Conservation (phyloP, 2,329 filamentous ascomycete species). For the Ascochyta rabiei region DNA sequence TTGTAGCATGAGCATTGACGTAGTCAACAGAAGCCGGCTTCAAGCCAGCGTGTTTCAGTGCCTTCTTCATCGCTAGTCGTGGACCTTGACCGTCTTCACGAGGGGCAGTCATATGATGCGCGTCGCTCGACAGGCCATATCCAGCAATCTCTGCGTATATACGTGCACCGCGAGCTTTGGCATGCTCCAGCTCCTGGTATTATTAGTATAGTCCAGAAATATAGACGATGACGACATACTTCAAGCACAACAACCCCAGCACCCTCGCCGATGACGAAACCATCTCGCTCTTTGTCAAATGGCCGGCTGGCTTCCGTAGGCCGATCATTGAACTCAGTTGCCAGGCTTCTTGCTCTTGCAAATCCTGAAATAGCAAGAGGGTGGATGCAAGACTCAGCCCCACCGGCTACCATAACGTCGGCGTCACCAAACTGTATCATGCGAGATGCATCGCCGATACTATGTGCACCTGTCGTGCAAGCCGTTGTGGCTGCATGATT, state of each 20-base stretch:
- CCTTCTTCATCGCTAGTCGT: conserved; percentile 81
- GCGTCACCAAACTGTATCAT: conserved; percentile 92
- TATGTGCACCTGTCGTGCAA: conserved; percentile 94
- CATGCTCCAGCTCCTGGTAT: conserved; percentile 78
- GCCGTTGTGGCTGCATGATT: conserved; percentile 94
- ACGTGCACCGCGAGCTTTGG: conserved; percentile 73
- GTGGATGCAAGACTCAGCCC: conserved; percentile 93
- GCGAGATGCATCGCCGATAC: conserved; percentile 90
- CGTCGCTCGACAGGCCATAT: conserved; percentile 90
- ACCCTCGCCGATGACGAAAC: conserved; percentile 93
- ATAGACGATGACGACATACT: conserved; percentile 43
- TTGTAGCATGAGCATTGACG: conserved; percentile 94
- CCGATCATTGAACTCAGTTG: conserved; percentile 77
- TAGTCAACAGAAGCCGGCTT: conserved; percentile 79
- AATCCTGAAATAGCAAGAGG: conserved; percentile 93
- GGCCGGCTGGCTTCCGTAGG: conserved; percentile 78
- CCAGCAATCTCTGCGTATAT: conserved; percentile 91
- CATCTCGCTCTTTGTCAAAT: conserved; percentile 79
- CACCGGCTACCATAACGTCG: conserved; percentile 94
- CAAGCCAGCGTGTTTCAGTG: conserved; percentile 73
- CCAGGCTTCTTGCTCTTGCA: conserved; percentile 81
- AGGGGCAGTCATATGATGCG: conserved; percentile 92
- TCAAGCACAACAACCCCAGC: conserved; percentile 88
- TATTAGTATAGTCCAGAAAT: conserved; percentile 6
- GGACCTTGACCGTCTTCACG: conserved; percentile 82